Conservation (phyloP, 1,139 yeast species). For the Hansenula lynferdii region DNA sequence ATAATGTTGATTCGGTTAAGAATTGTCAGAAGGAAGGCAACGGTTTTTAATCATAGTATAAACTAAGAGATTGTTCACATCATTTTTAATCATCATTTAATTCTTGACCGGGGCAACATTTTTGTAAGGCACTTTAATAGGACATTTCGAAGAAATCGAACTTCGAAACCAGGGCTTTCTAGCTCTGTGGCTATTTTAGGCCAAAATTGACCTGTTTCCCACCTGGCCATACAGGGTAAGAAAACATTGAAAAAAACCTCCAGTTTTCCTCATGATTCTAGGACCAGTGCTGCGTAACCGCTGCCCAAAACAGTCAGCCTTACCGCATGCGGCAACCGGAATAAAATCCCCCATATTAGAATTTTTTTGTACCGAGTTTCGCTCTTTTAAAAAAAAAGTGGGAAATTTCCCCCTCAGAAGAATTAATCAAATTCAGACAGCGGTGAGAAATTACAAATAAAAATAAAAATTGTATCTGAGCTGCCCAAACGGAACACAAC, state of each 20-base stretch:
- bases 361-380: too few relatives aligned
- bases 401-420: too few relatives aligned
- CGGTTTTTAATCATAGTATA: conserved; percentile 26
- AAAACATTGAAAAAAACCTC: neutral
- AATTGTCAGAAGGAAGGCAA: conserved; percentile 28
- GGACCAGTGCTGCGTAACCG: neutral
- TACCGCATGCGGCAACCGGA: too few relatives aligned
- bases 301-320: neutral
- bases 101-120: neutral
- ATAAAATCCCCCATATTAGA: too few relatives aligned
- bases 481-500: too few relatives aligned
- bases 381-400: too few relatives aligned
- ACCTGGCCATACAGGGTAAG: conserved; percentile 2
- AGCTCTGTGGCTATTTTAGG: too few relatives aligned
- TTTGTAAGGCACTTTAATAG: neutral
- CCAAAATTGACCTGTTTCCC: too few relatives aligned
- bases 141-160: conserved; percentile 7
- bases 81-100: conserved; percentile 24
- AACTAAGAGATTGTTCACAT: conserved; percentile 30
- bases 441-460: too few relatives aligned
- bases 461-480: too few relatives aligned
- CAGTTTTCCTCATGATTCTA: neutral
- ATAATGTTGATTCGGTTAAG: conserved; percentile 4
- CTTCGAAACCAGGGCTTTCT: conserved; percentile 7
- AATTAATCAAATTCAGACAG: too few relatives aligned